Conservation (phyloP, 768 basidiomycete species). For the Obba rivulosa region DNA sequence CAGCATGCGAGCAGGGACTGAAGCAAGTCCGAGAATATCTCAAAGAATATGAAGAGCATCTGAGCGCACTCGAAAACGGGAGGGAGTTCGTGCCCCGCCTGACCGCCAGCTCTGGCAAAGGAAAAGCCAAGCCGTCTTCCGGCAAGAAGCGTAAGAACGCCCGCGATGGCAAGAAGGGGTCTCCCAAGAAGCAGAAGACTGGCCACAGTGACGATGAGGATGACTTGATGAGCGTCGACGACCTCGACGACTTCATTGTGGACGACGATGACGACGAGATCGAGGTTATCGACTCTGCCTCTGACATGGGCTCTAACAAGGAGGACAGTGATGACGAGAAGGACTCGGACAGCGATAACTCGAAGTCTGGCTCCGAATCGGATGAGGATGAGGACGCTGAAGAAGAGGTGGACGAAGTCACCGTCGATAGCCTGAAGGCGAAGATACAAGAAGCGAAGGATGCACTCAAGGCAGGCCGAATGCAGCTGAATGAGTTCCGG, state of each 20-base stretch:
- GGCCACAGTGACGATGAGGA: conserved; percentile 17
- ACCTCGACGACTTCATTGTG: conserved; percentile 28
- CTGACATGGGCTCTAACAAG: conserved; percentile 12
- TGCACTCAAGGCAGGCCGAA: conserved; percentile 35
- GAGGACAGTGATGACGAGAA: conserved; percentile 15
- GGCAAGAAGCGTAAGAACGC: conserved; percentile 49
- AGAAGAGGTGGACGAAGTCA: conserved; percentile 35
- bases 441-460: conserved; percentile 40
- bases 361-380: conserved; percentile 9
- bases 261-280: conserved; percentile 19
- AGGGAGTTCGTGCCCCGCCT: conserved; percentile 38
- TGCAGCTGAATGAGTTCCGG: conserved; percentile 32
- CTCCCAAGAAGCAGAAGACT: conserved; percentile 39
- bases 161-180: conserved; percentile 32
- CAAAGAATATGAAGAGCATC: conserved; percentile 39
- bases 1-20: conserved; percentile 38
- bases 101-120: conserved; percentile 25
- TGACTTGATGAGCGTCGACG: conserved; percentile 9
- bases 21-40: conserved; percentile 31
- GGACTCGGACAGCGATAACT: conserved; percentile 14
- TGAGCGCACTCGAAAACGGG: conserved; percentile 41
- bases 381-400: conserved; percentile 23
- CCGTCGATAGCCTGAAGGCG: conserved; percentile 38
- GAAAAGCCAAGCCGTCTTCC: conserved; percentile 9
- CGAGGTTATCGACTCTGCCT: conserved; percentile 9